phyloP scores from a whole-genome alignment of 305 asterid genomes.

The Nicotiana rustica region DNA sequence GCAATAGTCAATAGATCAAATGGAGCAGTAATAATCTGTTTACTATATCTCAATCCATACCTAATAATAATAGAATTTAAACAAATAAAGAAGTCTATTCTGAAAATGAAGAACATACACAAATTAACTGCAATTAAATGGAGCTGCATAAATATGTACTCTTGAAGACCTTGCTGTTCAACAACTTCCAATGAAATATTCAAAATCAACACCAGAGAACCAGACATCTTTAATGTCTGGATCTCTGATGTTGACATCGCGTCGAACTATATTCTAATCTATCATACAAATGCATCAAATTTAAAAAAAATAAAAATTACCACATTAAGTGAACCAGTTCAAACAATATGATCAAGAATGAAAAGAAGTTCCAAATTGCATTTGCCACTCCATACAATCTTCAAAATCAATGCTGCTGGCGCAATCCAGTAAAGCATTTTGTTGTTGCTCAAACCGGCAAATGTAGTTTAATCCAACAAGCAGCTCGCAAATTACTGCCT shows the following conservation, averaged over 20 bases:
- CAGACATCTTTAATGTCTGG: constrained; percentile 38
- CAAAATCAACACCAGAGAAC: constrained; percentile 40
- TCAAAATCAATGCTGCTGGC: constrained; percentile 87
- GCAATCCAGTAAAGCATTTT: constrained; percentile 86
- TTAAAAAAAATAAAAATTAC: constrained; percentile 32
- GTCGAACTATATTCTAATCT: constrained; percentile 38
- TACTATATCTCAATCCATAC: neutral
- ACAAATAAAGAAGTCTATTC: neutral
- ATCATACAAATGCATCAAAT: constrained; percentile 44
- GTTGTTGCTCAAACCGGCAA: constrained; percentile 93
- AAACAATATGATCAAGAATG: constrained; percentile 44
- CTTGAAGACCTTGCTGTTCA: constrained; percentile 29
- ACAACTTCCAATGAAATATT: constrained; percentile 38
- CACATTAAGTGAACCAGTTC: constrained; percentile 28
- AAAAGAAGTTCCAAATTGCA: constrained; percentile 59
- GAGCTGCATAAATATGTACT: constrained; percentile 31
- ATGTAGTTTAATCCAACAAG: constrained; percentile 88
- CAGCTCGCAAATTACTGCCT: constrained; percentile 76
- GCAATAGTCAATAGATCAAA: neutral
- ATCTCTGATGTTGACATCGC: constrained; percentile 50
- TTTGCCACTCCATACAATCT: constrained; percentile 86
- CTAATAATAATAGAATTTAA: neutral
- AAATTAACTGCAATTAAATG: neutral
- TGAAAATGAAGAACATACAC: neutral
- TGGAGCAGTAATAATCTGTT: neutral